Base-by-base conservation (phyloP, 2,329 filamentous ascomycete genomes). In the Cytospora paraplurivora region DNA sequence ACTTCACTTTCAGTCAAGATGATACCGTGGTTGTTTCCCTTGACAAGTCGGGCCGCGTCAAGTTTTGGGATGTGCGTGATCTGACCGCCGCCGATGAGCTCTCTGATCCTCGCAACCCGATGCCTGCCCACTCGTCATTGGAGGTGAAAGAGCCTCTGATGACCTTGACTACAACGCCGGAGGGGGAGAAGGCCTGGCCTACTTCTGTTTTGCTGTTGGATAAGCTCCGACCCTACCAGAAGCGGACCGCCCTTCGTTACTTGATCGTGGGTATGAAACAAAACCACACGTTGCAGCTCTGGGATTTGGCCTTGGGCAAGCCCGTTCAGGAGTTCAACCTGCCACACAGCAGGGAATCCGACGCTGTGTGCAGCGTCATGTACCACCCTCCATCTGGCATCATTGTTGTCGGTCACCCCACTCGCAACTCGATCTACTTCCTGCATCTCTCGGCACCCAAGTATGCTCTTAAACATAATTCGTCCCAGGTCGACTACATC, bases 191-290 rank as follows among this genome's bases (percentile, higher is more conserved):
- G 80, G 93, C 93, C 5, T 97, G 93, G 88, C 94, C 96, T 7
- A 98, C 94, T 3, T 98, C 95, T 32, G 92, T 99, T 64, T 85
- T 97, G 75, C 90, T 99, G 76, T 88, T 99, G 70, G 95, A 99
- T 79, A 99, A 98, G 82, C 88, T 93, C 77, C 91, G 93, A 67
- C 93, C 95, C 53, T 97, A 96, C 77, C 86, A 89, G 78, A 97
- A 95, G 79, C 89, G 91, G 65, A 90, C 91, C 72, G 93, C 96
- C 55, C 83, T 97, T 67, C 88, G 95, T 66, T 99, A 99, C 79
- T 89, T 99, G 80, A 89, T 99, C 74, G 92, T 99, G 67, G 95
- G 95, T 71, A 92, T 98, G 86, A 97, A 98, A 81, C 95, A 99
- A 77, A 99, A 99, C 77, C 95, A 99, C 79, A 96, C 94, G 62